phyloP scores from a whole-genome alignment of 2,329 filamentous ascomycete genomes.

The Microsporum ferrugineum region DNA sequence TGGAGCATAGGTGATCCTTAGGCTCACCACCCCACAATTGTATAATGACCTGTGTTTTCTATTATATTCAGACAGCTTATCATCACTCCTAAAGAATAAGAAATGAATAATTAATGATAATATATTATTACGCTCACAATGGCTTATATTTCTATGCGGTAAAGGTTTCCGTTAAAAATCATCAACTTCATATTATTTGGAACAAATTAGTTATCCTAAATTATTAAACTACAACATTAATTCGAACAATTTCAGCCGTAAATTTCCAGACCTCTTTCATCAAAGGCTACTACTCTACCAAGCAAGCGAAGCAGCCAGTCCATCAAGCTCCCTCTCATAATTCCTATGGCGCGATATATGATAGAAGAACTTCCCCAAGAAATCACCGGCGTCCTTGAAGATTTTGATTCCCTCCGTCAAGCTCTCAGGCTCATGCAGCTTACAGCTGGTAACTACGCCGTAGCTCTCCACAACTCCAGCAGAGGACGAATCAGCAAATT shows the following conservation, averaged over 20 bases:
- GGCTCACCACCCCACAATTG: neutral
- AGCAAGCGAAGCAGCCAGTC: conserved; percentile 54
- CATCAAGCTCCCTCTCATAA: conserved; percentile 62
- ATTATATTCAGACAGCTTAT: too few relatives aligned
- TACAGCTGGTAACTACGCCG: conserved; percentile 60
- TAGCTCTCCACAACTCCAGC: conserved; percentile 54
- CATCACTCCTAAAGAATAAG: too few relatives aligned
- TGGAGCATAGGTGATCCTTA: neutral
- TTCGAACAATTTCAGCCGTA: neutral
- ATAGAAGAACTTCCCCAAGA: conserved; percentile 59
- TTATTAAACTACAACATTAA: neutral
- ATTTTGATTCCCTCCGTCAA: conserved; percentile 53
- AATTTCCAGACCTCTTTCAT: neutral
- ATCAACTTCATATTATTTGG: neutral
- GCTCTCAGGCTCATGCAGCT: conserved; percentile 42
- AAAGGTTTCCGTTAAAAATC: too few relatives aligned
- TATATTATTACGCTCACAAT: too few relatives aligned
- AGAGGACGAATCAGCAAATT: conserved; percentile 39
- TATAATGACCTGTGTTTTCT: neutral
- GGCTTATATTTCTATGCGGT: too few relatives aligned
- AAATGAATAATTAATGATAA: too few relatives aligned
- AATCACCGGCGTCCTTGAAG: conserved; percentile 55
- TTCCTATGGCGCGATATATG: conserved; percentile 61
- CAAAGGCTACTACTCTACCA: conserved; percentile 40
- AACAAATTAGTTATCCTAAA: neutral